Base-by-base conservation (phyloP, 2,329 filamentous ascomycete genomes). In the Fusarium redolens region DNA sequence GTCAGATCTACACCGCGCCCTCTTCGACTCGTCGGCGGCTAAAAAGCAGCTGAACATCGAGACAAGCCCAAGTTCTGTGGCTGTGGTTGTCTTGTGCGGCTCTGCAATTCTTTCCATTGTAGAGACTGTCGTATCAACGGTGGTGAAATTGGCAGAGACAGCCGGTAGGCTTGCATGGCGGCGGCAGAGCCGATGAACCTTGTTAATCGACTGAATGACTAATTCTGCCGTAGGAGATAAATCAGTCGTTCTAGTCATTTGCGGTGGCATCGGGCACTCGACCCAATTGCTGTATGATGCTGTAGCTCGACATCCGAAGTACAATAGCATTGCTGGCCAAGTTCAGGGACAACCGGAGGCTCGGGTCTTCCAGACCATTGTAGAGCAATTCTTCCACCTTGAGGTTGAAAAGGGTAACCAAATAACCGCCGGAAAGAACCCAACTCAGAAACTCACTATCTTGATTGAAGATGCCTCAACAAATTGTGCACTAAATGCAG, bases 221-320 rank as follows among this genome's bases (percentile, higher is more conserved):
- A 30, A 68, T n/a, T 18, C n/a, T 14, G 12, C 30, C 7, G 12
- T 10, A 57, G 38, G 30, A 17, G 14, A 51, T 30, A 14, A 28
- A 17, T 15, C 54, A 4, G 7, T 72, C 5, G 56, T 66, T 10
- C 57, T 76, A 14, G 62, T 76, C 33, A 61, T 76, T 3, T 69
- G 69, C n/a, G 74, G 74, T 15, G 74, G 74, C 2, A 65, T 76
- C 45, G 74, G 74, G 4, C 74, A 76, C 38, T 73, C 74, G n/a
- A 76, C 74, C 2, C 50, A 61, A 20, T 30, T 73, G 25, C 63
- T 76, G 20, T 54, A 76, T 22, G 72, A 76, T 35, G 74, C 72
- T 41, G 55, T 76, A 33, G 41, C 52, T 22, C 60, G 41, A 14
- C 74, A 76, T 45, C 67, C 74, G 2, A 40, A 56, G 11, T 75